These are phyloP conservation scores for Hortaea sp. DNA, from an alignment of 2,329 filamentous ascomycete species.

Conservation along the genomic window DNA sequence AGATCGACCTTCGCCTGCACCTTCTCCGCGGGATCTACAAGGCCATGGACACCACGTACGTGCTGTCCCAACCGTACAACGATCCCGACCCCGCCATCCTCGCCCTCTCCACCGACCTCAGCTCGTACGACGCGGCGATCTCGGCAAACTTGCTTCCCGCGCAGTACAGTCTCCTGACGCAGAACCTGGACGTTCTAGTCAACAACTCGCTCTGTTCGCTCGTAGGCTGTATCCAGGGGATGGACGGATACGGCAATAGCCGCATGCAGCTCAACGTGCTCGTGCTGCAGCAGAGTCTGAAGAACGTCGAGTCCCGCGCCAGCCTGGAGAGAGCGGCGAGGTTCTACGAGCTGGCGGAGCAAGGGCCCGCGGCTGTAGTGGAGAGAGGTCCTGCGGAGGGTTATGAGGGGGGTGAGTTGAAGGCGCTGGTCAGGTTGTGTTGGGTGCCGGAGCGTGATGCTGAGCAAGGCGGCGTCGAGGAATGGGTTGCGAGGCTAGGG, in stretches of 20 bases:
- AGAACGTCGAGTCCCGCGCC: slow-evolving; percentile 72
- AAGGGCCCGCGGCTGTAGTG: slow-evolving; percentile 36
- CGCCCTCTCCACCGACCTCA: slow-evolving; percentile 71
- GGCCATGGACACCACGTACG: slow-evolving; percentile 38
- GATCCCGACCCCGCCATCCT: slow-evolving; percentile 73
- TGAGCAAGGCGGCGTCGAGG: slow-evolving; percentile 11
- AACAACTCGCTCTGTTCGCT: slow-evolving; percentile 63
- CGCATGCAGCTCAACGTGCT: slow-evolving; percentile 89
- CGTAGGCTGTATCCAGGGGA: slow-evolving; percentile 63
- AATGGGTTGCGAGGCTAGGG: slow-evolving; percentile 7
- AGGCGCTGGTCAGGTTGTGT: slow-evolving; percentile 30
- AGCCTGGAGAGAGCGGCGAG: slow-evolving; percentile 52
- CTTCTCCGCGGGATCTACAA: slow-evolving; percentile 67
- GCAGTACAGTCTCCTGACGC: slow-evolving; percentile 63
- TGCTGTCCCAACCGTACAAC: slow-evolving; percentile 59
- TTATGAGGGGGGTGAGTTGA: slow-evolving; percentile 30
- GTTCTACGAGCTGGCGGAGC: slow-evolving; percentile 62
- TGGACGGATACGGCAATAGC: slow-evolving; percentile 76
- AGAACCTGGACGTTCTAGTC: slow-evolving; percentile 65
- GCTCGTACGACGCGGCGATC: slow-evolving; percentile 78
- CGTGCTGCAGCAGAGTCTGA: slow-evolving; percentile 91
- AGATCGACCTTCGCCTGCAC: slow-evolving; percentile 79
- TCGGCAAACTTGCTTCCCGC: slow-evolving; percentile 59
- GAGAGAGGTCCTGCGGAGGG: slow-evolving; percentile 16
- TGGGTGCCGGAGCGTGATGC: slow-evolving; percentile 17